Conservation (phyloP, 306 rosid species). For the Prunus dulcis region DNA sequence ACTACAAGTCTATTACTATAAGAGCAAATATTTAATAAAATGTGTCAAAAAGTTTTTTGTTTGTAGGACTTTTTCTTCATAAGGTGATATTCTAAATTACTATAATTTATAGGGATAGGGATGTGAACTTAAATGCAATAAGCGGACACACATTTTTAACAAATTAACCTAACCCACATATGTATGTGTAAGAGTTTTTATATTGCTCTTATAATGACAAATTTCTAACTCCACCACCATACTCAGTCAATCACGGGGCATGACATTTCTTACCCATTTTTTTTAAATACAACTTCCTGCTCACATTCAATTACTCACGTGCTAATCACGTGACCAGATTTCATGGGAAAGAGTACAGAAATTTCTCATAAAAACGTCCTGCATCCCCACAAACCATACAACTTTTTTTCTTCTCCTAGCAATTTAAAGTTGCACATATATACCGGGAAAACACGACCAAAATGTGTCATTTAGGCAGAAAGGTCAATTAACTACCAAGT, state of each 20-base stretch:
- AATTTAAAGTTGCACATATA: background rate
- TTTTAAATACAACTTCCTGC: background rate
- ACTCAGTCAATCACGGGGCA: background rate
- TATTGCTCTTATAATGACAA: too few relatives aligned
- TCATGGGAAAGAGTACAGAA: background rate
- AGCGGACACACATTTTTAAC: too few relatives aligned
- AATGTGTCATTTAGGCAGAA: conserved; percentile 1
- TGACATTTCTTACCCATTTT: background rate
- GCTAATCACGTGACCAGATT: background rate
- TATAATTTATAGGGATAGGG: too few relatives aligned
- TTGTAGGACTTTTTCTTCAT: too few relatives aligned
- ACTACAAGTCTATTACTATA: too few relatives aligned
- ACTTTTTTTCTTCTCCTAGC: background rate
- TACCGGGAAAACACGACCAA: background rate
- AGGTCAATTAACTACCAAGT: conserved; percentile 22
- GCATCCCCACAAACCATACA: background rate
- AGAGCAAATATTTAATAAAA: too few relatives aligned
- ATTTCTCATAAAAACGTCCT: background rate
- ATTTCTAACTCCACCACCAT: too few relatives aligned
- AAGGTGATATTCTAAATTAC: too few relatives aligned
- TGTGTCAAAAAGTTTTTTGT: too few relatives aligned
- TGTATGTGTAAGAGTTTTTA: too few relatives aligned
- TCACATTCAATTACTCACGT: background rate
- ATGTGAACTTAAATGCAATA: too few relatives aligned
- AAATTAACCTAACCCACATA: too few relatives aligned